Conservation (phyloP, 208 protist species). For the Trypanosoma platydactyli region DNA sequence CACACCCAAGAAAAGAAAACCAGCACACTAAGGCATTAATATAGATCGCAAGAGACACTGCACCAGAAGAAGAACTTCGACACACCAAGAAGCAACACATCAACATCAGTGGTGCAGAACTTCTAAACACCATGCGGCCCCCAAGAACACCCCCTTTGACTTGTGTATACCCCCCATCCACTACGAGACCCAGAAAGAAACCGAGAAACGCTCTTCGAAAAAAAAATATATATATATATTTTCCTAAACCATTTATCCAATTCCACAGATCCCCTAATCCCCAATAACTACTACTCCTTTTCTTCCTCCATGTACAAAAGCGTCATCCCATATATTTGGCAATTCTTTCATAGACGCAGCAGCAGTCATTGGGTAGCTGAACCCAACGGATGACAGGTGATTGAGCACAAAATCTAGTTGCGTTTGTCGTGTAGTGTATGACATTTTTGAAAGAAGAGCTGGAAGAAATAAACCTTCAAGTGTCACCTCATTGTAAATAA, state of each 20-base stretch:
- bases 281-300: constrained; percentile 60
- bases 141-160: too few species aligned
- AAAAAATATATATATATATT: constrained; percentile 1
- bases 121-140: too few species aligned
- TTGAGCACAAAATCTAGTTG: constrained; percentile 66
- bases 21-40: too few species aligned
- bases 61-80: too few species aligned
- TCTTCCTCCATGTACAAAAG: constrained; percentile 66
- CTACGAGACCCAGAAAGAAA: too few species aligned
- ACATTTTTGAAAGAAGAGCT: constrained; percentile 38
- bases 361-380: constrained; percentile 51
- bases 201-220: constrained; percentile 11
- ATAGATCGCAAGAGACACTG: too few species aligned
- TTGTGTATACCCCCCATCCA: too few species aligned
- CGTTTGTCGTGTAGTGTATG: constrained; percentile 58
- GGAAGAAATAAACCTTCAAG: constrained; percentile 72
- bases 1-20: too few species aligned
- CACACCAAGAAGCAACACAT: too few species aligned
- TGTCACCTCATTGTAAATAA: constrained; percentile 80
- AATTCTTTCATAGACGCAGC: constrained; percentile 58
- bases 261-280: constrained; percentile 18
- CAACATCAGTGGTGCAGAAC: too few species aligned
- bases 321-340: constrained; percentile 67
- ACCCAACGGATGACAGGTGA: constrained; percentile 31
- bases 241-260: neutral